Conservation (phyloP, 331 rosid genomes). For the Rosa hybrid region DNA sequence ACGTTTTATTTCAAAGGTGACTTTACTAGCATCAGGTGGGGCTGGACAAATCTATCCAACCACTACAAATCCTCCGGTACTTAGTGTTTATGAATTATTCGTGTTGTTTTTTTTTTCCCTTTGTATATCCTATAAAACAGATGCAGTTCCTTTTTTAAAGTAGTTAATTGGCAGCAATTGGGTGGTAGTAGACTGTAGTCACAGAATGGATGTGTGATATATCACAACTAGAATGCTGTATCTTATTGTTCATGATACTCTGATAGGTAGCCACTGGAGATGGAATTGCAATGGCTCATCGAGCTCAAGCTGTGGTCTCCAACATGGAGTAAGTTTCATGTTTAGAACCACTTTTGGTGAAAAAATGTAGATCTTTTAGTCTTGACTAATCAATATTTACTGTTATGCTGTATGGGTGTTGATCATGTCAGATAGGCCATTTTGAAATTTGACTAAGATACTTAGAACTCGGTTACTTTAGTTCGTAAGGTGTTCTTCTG, state of each 20-base stretch:
- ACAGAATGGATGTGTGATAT: not conserved
- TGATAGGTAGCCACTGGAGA: slow-evolving; percentile 93
- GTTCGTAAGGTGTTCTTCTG: not conserved
- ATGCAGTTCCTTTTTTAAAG: not conserved
- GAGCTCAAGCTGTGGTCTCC: slow-evolving; percentile 93
- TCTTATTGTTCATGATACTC: slow-evolving; percentile 24
- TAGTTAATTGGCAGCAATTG: not conserved
- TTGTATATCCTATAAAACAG: not conserved
- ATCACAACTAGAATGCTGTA: not conserved
- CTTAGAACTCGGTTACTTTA: not conserved
- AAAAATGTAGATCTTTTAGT: slow-evolving; percentile 8
- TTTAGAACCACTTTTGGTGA: not conserved
- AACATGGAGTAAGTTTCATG: slow-evolving; percentile 87
- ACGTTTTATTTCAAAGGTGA: slow-evolving; percentile 88
- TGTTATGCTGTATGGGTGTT: slow-evolving; percentile 4
- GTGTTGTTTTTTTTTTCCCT: not conserved
- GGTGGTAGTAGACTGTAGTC: not conserved
- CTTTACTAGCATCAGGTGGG: slow-evolving; percentile 95
- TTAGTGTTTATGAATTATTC: not conserved
- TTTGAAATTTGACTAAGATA: not conserved
- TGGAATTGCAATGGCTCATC: slow-evolving; percentile 93
- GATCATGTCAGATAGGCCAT: slow-evolving; percentile 4
- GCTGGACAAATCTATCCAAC: slow-evolving; percentile 95
- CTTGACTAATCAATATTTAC: slow-evolving; percentile 1
- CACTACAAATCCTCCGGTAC: slow-evolving; percentile 93